phyloP scores from a whole-genome alignment of 176 grass and related monocot species.

The Tuctoria greenei region DNA sequence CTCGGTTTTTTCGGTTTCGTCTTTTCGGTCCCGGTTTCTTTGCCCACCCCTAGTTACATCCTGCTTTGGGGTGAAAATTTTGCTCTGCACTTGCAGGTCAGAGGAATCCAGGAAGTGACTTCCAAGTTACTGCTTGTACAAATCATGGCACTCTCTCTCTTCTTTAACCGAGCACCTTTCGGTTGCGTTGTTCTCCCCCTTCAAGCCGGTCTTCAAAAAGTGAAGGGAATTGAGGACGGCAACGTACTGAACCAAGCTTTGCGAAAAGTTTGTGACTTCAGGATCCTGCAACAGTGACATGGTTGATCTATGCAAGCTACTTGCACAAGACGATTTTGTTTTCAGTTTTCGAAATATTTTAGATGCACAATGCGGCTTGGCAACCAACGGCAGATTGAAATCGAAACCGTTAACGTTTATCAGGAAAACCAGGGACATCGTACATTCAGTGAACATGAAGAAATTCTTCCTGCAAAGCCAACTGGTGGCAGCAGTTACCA shows the following conservation, averaged over 20 bases:
- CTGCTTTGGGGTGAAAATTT: background rate
- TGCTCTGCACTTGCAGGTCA: background rate
- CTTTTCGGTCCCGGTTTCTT: no score
- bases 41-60: background rate
- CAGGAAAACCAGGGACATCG: background rate
- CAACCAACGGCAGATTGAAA: background rate
- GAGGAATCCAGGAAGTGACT: constrained; percentile 20
- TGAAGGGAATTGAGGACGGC: constrained; percentile 1
- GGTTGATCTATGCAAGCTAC: constrained; percentile 5
- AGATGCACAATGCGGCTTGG: background rate
- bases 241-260: background rate
- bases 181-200: background rate
- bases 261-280: constrained; percentile 2
- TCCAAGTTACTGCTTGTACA: constrained; percentile 28
- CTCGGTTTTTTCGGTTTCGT: no score
- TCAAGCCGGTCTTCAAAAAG: constrained; percentile 7
- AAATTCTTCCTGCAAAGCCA: background rate
- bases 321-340: background rate
- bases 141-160: constrained; percentile 17
- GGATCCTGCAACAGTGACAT: background rate
- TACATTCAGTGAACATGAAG: background rate
- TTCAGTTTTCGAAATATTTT: background rate
- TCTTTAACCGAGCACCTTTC: constrained; percentile 28
- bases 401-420: no score
- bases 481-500: background rate